Evolutionary conservation across 768 basidiomycete genomes (phyloP).

Genomic region (Lactarius hatsudake): DNA sequence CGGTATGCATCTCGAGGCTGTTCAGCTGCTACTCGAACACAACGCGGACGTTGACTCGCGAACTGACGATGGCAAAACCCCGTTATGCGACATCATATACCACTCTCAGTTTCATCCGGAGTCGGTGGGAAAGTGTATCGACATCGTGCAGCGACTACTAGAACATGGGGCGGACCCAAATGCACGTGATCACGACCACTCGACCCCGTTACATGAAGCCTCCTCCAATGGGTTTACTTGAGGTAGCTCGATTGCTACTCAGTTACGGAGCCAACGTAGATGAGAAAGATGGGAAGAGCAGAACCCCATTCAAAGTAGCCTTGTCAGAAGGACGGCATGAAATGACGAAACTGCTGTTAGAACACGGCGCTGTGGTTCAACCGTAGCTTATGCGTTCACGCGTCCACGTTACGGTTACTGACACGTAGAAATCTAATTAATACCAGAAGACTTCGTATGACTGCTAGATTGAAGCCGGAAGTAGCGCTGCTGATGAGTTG

Average conservation of each 20-base stretch:
- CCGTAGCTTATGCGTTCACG: not conserved
- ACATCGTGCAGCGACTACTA: not conserved
- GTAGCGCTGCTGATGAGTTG: too few relatives aligned
- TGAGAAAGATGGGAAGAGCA: not conserved
- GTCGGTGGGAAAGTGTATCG: not conserved
- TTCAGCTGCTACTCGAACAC: too few relatives aligned
- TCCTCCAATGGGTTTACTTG: not conserved
- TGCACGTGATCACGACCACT: not conserved
- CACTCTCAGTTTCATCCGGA: accelerated
- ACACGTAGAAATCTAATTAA: not conserved
- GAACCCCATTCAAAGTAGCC: not conserved
- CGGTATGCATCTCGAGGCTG: too few relatives aligned
- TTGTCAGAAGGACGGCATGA: not conserved
- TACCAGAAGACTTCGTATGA: too few relatives aligned
- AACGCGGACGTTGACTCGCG: too few relatives aligned
- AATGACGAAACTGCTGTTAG: not conserved
- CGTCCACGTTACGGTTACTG: not conserved
- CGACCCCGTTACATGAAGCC: not conserved
- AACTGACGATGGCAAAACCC: too few relatives aligned
- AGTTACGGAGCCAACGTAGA: not conserved
- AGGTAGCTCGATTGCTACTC: not conserved
- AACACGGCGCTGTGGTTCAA: not conserved
- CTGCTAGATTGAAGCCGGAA: too few relatives aligned
- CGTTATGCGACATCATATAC: not conserved
- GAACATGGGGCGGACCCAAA: not conserved